Conservation (phyloP, 495 filamentous ascomycete genomes). For the Aspergillus funiculosus region DNA sequence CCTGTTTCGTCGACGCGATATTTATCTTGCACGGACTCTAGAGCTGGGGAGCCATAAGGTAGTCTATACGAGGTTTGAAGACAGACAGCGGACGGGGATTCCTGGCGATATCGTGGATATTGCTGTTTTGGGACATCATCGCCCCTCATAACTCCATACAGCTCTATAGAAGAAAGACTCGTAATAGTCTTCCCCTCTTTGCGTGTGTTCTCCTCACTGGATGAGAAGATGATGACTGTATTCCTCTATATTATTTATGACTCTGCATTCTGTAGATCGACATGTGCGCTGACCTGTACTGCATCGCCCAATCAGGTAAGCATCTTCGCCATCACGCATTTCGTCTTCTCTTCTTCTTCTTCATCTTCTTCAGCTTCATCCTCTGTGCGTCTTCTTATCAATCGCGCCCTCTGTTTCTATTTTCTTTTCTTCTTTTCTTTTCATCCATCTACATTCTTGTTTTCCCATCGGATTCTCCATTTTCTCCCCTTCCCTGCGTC, state of each 20-base stretch:
- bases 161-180: no score
- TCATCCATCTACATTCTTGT: not conserved
- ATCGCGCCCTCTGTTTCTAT: not conserved
- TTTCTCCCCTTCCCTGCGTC: not conserved
- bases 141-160: not conserved
- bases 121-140: not conserved
- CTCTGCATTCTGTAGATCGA: conserved; percentile 1
- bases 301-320: conserved; percentile 5
- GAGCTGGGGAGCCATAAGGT: not conserved
- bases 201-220: no score
- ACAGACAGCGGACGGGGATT: not conserved
- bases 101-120: not conserved
- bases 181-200: no score
- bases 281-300: not conserved
- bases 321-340: not conserved
- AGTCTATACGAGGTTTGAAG: no score
- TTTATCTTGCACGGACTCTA: not conserved
- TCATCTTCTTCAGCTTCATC: not conserved
- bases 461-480: not conserved
- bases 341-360: not conserved
- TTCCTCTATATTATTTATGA: no score
- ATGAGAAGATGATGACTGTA: no score
- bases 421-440: not conserved
- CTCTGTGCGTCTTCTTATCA: not conserved
- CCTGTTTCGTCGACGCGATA: not conserved